phyloP scores from a whole-genome alignment of 2,329 filamentous ascomycete species.

The Penicillium sp. region DNA sequence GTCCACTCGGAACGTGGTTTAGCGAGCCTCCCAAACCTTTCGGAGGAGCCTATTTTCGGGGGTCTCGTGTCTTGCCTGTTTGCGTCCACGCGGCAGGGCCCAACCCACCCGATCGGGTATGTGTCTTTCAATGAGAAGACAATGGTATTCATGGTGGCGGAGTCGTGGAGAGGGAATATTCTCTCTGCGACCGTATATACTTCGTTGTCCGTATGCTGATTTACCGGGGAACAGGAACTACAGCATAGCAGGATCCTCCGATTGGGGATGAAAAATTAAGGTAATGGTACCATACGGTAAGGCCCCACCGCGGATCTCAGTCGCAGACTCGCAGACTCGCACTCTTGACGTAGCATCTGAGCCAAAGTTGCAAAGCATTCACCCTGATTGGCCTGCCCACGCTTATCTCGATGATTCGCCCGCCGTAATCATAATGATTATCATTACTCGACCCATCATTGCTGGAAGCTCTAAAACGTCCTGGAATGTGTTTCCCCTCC shows the following conservation, averaged over 20 bases:
- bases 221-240: neutral
- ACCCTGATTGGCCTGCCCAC: conserved; percentile 29
- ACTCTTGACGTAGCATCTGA: conserved; percentile 38
- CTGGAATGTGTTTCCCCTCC: conserved; percentile 16
- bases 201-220: conserved; percentile 9
- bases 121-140: too few relatives aligned
- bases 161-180: too few relatives aligned
- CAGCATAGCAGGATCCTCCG: neutral
- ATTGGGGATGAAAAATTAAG: conserved; percentile 9
- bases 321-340: neutral
- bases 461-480: conserved; percentile 7
- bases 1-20: conserved; percentile 14
- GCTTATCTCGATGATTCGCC: conserved; percentile 34
- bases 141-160: too few relatives aligned
- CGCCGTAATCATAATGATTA: conserved; percentile 25
- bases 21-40: too few relatives aligned
- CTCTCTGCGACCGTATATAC: too few relatives aligned
- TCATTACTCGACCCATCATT: conserved; percentile 20
- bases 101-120: too few relatives aligned
- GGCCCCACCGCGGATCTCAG: conserved; percentile 22
- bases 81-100: too few relatives aligned
- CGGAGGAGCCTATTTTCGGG: neutral
- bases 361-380: conserved; percentile 28
- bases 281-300: conserved; percentile 9
- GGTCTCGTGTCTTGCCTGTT: too few relatives aligned